Conservation (phyloP, 2,329 filamentous ascomycete species). For the Penicillium sp. region DNA sequence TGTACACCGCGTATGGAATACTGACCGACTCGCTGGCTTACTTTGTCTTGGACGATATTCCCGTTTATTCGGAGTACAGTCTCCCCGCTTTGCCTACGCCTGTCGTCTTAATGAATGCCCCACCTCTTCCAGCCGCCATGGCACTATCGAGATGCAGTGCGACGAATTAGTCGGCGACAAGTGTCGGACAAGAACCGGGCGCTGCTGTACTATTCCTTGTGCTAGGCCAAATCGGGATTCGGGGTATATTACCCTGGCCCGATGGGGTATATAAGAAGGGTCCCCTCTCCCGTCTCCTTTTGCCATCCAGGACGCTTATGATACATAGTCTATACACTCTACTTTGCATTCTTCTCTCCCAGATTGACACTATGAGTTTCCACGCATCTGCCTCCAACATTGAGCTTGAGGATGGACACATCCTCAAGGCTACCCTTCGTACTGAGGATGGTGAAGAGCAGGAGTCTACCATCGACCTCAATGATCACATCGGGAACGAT, state of each 20-base stretch:
- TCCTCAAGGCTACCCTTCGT: slow-evolving; percentile 47
- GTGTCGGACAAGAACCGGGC: slow-evolving; percentile 16
- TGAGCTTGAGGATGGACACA: slow-evolving; percentile 51
- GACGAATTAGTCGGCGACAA: slow-evolving; percentile 20
- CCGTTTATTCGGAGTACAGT: not conserved
- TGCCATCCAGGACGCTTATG: not conserved
- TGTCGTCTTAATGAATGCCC: not conserved
- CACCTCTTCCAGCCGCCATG: slow-evolving; percentile 8
- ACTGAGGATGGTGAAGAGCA: slow-evolving; percentile 45
- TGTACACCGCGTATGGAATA: not conserved
- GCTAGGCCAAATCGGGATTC: not conserved
- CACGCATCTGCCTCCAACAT: slow-evolving; percentile 49
- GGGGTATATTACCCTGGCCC: not conserved
- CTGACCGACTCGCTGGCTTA: not conserved
- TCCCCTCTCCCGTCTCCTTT: not conserved
- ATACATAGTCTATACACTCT: not conserved
- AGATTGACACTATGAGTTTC: slow-evolving; percentile 47
- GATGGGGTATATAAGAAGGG: slow-evolving; percentile 9
- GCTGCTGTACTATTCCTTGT: slow-evolving; percentile 7
- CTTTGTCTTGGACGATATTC: not conserved
- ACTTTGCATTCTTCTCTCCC: not conserved
- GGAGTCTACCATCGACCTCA: slow-evolving; percentile 51
- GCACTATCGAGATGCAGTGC: slow-evolving; percentile 7
- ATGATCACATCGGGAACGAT: slow-evolving; percentile 53
- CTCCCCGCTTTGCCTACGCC: slow-evolving; percentile 6